These are phyloP conservation scores for Suillus ampliporus DNA, from an alignment of 768 basidiomycete species.

Conservation along the genomic window DNA sequence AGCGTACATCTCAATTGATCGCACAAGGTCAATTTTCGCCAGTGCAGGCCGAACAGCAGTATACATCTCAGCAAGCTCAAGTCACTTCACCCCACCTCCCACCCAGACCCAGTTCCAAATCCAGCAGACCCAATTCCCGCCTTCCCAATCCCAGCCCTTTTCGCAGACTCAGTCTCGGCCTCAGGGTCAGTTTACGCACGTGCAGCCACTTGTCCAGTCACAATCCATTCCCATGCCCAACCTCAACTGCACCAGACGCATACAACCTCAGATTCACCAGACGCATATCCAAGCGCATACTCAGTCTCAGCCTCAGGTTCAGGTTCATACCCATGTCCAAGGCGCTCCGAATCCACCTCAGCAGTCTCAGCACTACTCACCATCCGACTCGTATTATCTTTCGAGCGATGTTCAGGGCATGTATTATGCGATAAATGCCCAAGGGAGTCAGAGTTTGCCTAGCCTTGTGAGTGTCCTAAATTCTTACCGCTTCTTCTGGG, in stretches of 20 bases:
- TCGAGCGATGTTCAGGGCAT: not conserved
- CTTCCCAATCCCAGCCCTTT: constrained; percentile 27
- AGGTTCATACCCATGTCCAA: not conserved
- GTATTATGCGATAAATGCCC: constrained; percentile 19
- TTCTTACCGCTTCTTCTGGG: too few relatives aligned
- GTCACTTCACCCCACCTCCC: not conserved
- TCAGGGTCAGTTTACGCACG: constrained; percentile 10
- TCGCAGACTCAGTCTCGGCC: constrained; percentile 23
- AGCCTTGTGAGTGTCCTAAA: constrained; percentile 27
- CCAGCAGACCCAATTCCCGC: constrained; percentile 16
- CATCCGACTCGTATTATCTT: not conserved
- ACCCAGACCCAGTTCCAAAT: constrained; percentile 7
- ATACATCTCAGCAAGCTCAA: not conserved
- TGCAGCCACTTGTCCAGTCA: constrained; percentile 8
- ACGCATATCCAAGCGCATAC: not conserved
- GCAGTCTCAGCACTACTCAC: not conserved
- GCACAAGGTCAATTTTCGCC: not conserved
- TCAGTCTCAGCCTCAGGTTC: not conserved
- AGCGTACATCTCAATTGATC: constrained; percentile 21
- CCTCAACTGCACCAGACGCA: constrained; percentile 10
- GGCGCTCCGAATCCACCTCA: not conserved
- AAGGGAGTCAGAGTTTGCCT: constrained; percentile 24
- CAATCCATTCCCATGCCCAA: constrained; percentile 10
- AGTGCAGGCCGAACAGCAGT: not conserved
- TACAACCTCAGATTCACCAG: not conserved